Percentiles rank a stretch among this genome's conserved stretches.
Conservation (phyloP, 805 yeast species). For the Komagataella mondaviorum region DNA sequence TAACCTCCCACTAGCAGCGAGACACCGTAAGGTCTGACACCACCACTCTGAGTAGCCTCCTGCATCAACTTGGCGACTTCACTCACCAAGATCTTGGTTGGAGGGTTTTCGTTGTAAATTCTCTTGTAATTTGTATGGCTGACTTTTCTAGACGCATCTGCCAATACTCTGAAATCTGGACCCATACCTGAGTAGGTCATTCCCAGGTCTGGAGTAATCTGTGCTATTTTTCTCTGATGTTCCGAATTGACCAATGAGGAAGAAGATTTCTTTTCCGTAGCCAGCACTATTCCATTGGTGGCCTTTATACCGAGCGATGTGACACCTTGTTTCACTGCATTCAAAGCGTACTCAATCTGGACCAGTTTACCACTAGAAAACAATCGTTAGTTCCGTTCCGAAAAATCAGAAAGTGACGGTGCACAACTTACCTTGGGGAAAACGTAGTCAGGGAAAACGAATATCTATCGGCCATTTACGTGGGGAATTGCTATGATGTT, state of each 20-base stretch:
- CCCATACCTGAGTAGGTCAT: slow-evolving; percentile 98
- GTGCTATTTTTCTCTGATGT: slow-evolving; percentile 62
- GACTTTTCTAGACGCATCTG: slow-evolving; percentile 85
- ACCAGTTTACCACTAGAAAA: slow-evolving; percentile 78
- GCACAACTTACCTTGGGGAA: slow-evolving; percentile 70
- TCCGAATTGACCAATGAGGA: slow-evolving; percentile 69
- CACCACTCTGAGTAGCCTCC: slow-evolving; percentile 97
- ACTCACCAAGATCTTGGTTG: slow-evolving; percentile 84
- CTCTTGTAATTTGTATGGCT: slow-evolving; percentile 90
- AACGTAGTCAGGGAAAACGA: slow-evolving; percentile 95
- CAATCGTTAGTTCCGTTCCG: slow-evolving; percentile 2
- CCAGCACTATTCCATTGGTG: slow-evolving; percentile 90
- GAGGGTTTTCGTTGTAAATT: slow-evolving; percentile 93
- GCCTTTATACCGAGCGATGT: slow-evolving; percentile 91
- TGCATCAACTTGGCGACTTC: slow-evolving; percentile 96
- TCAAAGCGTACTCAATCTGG: slow-evolving; percentile 94
- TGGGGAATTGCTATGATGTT: not conserved
- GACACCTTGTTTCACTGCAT: slow-evolving; percentile 96
- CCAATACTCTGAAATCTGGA: slow-evolving; percentile 91
- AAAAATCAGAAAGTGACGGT: not conserved
- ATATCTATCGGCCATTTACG: slow-evolving; percentile 88
- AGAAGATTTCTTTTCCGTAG: slow-evolving; percentile 86
- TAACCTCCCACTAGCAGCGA: slow-evolving; percentile 89
- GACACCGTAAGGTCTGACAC: slow-evolving; percentile 98
- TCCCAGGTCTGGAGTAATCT: slow-evolving; percentile 90